A percentile compares a stretch with the other conserved stretches of the same genome.
phyloP scores from a whole-genome alignment of 2,329 filamentous ascomycete genomes.

The Parasarocladium wereldwijsianum region DNA sequence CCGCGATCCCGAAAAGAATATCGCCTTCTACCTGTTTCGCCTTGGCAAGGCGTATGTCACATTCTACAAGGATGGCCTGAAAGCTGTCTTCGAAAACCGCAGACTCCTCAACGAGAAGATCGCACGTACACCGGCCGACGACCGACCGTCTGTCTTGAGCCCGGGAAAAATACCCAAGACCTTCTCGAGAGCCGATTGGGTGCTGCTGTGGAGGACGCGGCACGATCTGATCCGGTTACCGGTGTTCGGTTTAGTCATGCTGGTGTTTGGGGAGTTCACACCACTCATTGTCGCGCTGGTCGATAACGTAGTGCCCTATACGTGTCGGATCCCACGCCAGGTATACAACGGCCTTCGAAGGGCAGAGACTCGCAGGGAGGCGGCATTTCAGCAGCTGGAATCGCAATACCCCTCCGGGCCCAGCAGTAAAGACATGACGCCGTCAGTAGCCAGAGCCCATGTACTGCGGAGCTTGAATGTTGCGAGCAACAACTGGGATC shows the following conservation, averaged over 20 bases:
- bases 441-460: slow-evolving; percentile 18
- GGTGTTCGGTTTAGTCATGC: slow-evolving; percentile 58
- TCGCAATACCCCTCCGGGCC: slow-evolving; percentile 19
- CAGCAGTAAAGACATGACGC: slow-evolving; percentile 16
- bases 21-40: slow-evolving; percentile 33
- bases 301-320: slow-evolving; percentile 57
- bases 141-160: slow-evolving; percentile 26
- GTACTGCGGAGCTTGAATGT: slow-evolving; percentile 29
- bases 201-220: slow-evolving; percentile 51
- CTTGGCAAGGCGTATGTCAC: slow-evolving; percentile 60
- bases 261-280: slow-evolving; percentile 76
- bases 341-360: slow-evolving; percentile 40
- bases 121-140: slow-evolving; percentile 34
- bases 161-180: slow-evolving; percentile 18
- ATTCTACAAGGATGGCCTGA: slow-evolving; percentile 82
- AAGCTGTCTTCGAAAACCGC: slow-evolving; percentile 57
- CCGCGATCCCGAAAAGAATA: slow-evolving; percentile 22
- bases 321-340: slow-evolving; percentile 73
- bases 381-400: slow-evolving; percentile 30
- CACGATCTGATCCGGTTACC: slow-evolving; percentile 69
- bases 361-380: slow-evolving; percentile 34
- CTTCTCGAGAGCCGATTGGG: slow-evolving; percentile 51
- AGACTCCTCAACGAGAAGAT: slow-evolving; percentile 31
- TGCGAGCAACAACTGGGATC: slow-evolving; percentile 33
- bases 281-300: slow-evolving; percentile 63